A percentile compares a stretch with the other conserved stretches of the same genome.
phyloP scores from a whole-genome alignment of 306 rosid genomes.

The Dryas alaskensis region DNA sequence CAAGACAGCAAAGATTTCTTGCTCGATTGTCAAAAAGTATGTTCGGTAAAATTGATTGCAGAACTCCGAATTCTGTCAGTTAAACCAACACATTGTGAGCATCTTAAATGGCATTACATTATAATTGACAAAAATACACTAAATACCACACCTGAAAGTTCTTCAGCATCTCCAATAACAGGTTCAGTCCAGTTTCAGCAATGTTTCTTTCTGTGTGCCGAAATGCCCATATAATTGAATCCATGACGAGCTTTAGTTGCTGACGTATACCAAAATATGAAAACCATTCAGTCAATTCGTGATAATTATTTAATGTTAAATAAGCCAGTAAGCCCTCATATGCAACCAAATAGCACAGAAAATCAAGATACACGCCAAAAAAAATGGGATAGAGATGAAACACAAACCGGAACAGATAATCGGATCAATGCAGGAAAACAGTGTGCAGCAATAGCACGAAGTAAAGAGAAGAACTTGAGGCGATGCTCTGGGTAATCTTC shows the following conservation, averaged over 20 bases:
- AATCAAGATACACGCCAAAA: background rate
- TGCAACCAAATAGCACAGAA: background rate
- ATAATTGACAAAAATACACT: background rate
- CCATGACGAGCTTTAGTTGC: conserved; percentile 99
- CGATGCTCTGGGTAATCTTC: conserved; percentile 99
- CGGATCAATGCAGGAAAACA: conserved; percentile 91
- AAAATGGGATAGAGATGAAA: conserved; percentile 7
- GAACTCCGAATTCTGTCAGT: conserved; percentile 76
- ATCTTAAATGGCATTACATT: background rate
- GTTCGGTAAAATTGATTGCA: conserved; percentile 87
- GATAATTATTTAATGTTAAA: background rate
- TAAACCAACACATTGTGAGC: conserved; percentile 22
- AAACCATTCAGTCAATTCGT: background rate
- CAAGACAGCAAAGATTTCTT: conserved; percentile 91
- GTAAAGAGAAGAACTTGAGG: conserved; percentile 91
- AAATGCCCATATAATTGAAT: conserved; percentile 96
- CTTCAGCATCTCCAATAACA: conserved; percentile 76
- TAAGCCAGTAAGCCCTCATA: background rate
- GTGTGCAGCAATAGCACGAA: conserved; percentile 89
- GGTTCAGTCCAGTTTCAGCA: conserved; percentile 88
- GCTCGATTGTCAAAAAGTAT: conserved; percentile 76
- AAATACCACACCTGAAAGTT: conserved; percentile 69
- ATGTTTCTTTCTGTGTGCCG: conserved; percentile 98
- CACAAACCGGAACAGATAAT: conserved; percentile 80
- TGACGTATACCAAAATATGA: conserved; percentile 27